phyloP scores from a whole-genome alignment of 371 early-diverging fungal species.

The Apophysomyces ossiformis region DNA sequence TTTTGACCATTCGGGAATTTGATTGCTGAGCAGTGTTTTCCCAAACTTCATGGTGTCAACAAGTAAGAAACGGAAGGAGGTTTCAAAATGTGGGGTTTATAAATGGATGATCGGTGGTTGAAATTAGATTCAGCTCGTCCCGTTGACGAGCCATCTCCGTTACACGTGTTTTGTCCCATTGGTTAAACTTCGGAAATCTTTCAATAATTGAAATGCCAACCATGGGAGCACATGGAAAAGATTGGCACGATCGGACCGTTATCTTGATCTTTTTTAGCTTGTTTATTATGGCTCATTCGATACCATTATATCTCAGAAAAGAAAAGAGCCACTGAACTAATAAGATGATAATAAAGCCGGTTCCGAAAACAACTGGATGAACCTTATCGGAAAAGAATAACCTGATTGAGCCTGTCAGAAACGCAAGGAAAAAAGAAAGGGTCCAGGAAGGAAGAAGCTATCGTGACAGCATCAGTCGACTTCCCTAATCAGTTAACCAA shows the following conservation, averaged over 20 bases:
- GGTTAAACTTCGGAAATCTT: background rate
- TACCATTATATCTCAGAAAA: no score
- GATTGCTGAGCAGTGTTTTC: conserved; percentile 62
- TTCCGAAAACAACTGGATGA: no score
- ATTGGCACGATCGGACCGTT: background rate
- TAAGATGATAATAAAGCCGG: no score
- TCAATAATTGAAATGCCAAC: conserved; percentile 6
- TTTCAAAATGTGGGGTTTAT: background rate
- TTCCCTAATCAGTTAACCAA: no score
- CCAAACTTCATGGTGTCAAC: conserved; percentile 71
- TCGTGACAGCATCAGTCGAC: no score
- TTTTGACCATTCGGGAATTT: conserved; percentile 75
- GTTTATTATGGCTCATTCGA: no score
- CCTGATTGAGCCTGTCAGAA: no score
- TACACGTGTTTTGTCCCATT: conserved; percentile 7
- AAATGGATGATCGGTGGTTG: background rate
- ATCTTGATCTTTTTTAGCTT: no score
- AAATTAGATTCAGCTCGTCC: background rate
- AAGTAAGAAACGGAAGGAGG: conserved; percentile 19
- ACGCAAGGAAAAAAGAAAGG: no score
- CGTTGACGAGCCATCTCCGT: background rate
- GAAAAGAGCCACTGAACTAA: no score
- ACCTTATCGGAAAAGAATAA: no score
- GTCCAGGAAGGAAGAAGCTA: no score
- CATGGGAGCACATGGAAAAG: background rate